These are phyloP conservation scores for Thuidium tamariscinum DNA, from an alignment of 225 moss, liverwort and hornwort genomes.

Conservation along the genomic window DNA sequence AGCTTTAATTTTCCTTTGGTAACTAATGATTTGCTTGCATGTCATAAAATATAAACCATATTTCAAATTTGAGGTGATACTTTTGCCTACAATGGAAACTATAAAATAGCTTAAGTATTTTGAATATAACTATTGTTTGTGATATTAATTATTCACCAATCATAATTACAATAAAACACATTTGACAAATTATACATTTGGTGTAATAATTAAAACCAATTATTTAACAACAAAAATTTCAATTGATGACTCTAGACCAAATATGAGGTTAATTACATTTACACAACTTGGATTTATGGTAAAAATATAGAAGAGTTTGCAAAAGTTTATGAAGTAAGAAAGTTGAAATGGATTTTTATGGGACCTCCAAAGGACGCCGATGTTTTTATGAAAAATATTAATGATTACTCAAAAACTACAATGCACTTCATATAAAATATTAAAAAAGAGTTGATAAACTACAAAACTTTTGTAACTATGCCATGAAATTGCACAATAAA, in stretches of 20 bases:
- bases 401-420: background rate
- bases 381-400: background rate
- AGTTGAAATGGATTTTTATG: background rate
- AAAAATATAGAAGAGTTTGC: background rate
- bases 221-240: no score
- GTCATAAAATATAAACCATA: background rate
- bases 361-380: no score
- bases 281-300: background rate
- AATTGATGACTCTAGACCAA: background rate
- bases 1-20: background rate
- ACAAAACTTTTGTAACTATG: background rate
- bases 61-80: background rate
- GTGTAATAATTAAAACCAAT: no score
- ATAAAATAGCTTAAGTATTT: background rate
- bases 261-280: background rate
- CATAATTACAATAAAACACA: background rate
- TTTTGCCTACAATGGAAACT: background rate
- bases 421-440: background rate
- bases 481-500: rapidly evolving
- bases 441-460: rapidly evolving
- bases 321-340: background rate
- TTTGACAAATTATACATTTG: background rate
- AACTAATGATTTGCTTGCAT: background rate
- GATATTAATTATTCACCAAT: background rate
- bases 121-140: background rate